Base-by-base conservation (phyloP, 139 green algal species). In the Chlorella sp. region DNA sequence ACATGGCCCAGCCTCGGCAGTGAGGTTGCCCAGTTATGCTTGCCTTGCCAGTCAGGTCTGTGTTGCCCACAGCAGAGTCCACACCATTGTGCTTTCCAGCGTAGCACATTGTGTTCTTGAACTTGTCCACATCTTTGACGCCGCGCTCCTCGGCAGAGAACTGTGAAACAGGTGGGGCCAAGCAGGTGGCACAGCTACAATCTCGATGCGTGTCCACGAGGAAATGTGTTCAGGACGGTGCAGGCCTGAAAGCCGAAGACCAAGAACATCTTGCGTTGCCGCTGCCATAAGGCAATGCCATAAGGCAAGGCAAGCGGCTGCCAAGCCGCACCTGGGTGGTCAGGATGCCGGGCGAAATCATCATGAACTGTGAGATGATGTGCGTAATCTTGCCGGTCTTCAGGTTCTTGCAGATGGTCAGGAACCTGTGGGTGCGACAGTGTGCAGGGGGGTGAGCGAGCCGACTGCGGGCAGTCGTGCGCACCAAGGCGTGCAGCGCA, bases 41-140 rank as follows among this genome's bases (percentile, higher is more conserved):
- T 38, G 56, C 81, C 68, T 88, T 89, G 40, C 82, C 68, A 16
- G 70, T 32, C 19, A 89, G 36, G 46, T 89, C 65, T 2, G 28
- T 40, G 3, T 36, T 67, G 32, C 64, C 64, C 2, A 76, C 80
- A 36, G 48, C 34, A 34, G 65, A 88, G 20, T 89, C 85, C 44
- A 72, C 62, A 28, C 80, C 83, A 13, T 64, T 41, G 34, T 65
- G 17, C 14, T 72, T 44, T 1, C 67, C 85, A 30, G 62, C 85
- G n/a, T 88, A 81, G n/a, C 34, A 88, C 32, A 88, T 43, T 7
- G 58, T 87, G 38, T 82, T 82, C 11, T 62, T 41, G 64, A 84
- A 88, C 46, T 54, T 46, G 13, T 80, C 22, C 20, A 40, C 36
- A 13, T 44, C 67, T 30, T 83, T 62, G 24, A 88, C 20, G 6